Evolutionary conservation across 257 asterid species (phyloP), one percentile per base, ranked within the genome.

Genomic region (Galeopsis tetrahit): DNA sequence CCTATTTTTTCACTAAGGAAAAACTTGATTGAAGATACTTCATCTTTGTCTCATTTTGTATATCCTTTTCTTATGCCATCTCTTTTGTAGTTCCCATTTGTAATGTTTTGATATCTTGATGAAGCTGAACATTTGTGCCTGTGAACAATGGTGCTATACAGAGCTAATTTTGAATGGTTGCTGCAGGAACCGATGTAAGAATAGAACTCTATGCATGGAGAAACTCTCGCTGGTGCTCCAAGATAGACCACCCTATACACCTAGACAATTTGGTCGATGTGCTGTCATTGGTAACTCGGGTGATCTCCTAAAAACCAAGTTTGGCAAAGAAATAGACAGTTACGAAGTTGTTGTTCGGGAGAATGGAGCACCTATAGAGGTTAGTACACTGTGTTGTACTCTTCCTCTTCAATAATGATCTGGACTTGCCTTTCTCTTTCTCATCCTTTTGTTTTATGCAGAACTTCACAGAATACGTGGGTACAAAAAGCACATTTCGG

Each of bases 201-300:
- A 92, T 76, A 85, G 81, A 79, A 86, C 97, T 66, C 87, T 95
- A 51, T 95, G 99, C 84, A 79, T 83, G 90, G 99, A 90, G 76
- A 95, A 95, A 76, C 98, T 95, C 43, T 89, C 96, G 35, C 81
- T 86, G 68, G 99, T 92, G 64, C 98, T 95, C 53, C 98, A 98
- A 2, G 89, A 88, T 44, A 75, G 84, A 71, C 98, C 97, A 53
- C 97, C 98, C 13, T 90, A 85, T 75, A 53, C 76, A 57, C 97
- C 99, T 61, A 81, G 82, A 78, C 97, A 92, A 76, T 92, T 80
- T 80, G 84, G 89, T 53, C 87, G 88, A 69, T 92, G 99, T 80
- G 98, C 99, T 76, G 98, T 92, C 79, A 90, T 95, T 79, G 99
- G 99, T 68, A 95, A 92, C 85, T 95, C 99, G 0, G 99, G 99